Evolutionary conservation across 129 eudicot genomes (phyloP).

Genomic region (Arctium lappa): DNA sequence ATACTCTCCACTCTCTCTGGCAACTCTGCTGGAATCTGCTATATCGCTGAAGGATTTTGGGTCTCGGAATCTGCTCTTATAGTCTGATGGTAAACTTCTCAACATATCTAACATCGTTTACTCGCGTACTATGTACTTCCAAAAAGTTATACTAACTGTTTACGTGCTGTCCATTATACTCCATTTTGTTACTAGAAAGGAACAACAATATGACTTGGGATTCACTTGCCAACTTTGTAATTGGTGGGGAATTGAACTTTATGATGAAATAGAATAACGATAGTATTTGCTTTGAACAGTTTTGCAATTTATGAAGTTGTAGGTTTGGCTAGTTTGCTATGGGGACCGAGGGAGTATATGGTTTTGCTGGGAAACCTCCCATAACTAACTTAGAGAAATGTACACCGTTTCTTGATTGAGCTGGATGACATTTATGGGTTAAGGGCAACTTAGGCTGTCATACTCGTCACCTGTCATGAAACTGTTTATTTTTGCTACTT

Average conservation of each 20-base stretch:
- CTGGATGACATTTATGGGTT: neutral
- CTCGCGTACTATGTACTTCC: neutral
- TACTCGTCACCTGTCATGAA: neutral
- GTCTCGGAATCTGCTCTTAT: neutral
- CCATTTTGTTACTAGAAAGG: neutral
- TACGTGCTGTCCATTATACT: too few relatives aligned
- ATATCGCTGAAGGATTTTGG: neutral
- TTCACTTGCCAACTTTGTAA: neutral
- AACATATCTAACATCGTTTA: slow-evolving; percentile 1
- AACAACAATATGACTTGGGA: neutral
- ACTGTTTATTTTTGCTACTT: neutral
- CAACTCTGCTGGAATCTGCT: slow-evolving; percentile 1
- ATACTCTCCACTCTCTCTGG: neutral
- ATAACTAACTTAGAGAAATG: neutral
- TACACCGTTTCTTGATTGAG: neutral
- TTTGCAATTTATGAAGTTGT: neutral
- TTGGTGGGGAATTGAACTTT: neutral
- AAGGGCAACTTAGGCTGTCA: neutral
- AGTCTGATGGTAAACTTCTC: slow-evolving; percentile 3
- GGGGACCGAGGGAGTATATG: too few relatives aligned
- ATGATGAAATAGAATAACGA: neutral
- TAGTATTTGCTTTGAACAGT: neutral
- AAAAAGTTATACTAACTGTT: neutral
- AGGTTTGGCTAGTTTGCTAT: neutral
- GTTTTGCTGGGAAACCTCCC: too few relatives aligned